Base-by-base conservation (phyloP, 1,139 yeast genomes). In the Candida freyschussii region DNA sequence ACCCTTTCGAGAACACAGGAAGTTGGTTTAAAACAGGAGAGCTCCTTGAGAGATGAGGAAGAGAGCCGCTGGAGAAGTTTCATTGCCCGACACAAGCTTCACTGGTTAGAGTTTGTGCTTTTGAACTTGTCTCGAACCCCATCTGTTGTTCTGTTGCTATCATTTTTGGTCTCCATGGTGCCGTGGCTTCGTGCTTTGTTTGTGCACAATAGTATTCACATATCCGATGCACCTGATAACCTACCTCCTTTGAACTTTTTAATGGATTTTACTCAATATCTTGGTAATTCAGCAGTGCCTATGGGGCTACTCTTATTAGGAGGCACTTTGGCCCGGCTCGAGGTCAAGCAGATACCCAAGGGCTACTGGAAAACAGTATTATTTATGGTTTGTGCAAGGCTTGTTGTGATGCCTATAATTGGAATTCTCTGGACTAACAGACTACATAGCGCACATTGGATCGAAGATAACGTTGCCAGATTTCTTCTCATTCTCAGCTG, bases 261-360 rank as follows among this genome's bases (percentile, higher is more conserved):
- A 9, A 80, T 87, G 72, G 96, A 87, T 53, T 77, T 78, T 41
- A 67, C 89, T 1, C 55, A 72, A 13, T 89, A 87, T 54, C 65
- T 87, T 4, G 96, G 95, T 2, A 77, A 77, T 3, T 95, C 96
- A 0, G 75, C 84, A 16, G 96, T 89, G 16, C 96, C 96, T 1
- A 63, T 85, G 40, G 96, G 96, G 2, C 65, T 89, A 39, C 55
- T 84, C 30, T 55, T 89, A 37, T 58, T 87, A 22, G 97, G 97
- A 3, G 95, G 93, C 11, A 85, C 95, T 4, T 72, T 89, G 28
- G 79, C 95, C 1, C 62, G 95, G 30, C 65, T 89, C 34, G 62
- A 86, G 53, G 82, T 86, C 1, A 53, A 65, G 4, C 86, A 87
- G 2, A 78, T 83, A 55, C 41, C 45, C 7, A 30, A 31, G 17